Percentiles rank a stretch among this genome's conserved stretches.
Evolutionary conservation across 2,329 filamentous ascomycete genomes (phyloP).

Genomic region (Teratosphaeria pseudoeucalypti): DNA sequence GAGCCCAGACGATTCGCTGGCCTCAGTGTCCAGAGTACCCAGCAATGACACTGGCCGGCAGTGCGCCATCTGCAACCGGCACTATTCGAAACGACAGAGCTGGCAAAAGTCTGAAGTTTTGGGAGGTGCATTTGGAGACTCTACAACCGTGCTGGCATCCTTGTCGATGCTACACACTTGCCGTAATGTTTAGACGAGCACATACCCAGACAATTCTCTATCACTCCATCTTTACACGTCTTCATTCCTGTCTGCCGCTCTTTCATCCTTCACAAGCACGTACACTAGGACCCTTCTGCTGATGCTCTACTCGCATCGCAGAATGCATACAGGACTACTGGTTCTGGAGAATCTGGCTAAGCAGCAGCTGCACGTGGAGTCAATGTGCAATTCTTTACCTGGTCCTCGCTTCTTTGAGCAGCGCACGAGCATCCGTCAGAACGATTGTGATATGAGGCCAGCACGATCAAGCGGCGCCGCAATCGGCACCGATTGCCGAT

Average conservation of each 20-base stretch:
- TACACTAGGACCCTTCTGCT: no score
- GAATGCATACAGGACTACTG: no score
- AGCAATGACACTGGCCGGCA: background rate
- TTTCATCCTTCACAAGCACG: no score
- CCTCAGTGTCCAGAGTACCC: background rate
- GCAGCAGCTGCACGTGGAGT: no score
- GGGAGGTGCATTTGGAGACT: background rate
- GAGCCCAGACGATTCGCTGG: constrained; percentile 9
- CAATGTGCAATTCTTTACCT: no score
- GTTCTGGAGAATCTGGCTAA: no score
- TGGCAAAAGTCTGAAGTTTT: background rate
- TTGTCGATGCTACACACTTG: background rate
- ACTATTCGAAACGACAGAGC: background rate
- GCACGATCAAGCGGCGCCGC: background rate
- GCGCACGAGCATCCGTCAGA: no score
- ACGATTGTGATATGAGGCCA: no score
- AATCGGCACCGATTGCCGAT: background rate
- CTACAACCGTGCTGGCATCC: background rate
- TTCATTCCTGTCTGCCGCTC: no score
- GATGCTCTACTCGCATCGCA: no score
- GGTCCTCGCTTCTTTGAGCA: no score
- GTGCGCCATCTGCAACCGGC: background rate
- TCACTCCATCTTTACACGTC: no score
- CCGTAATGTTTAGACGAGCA: background rate
- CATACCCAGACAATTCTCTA: background rate